Percentiles rank a stretch among this genome's conserved stretches.
phyloP scores from a whole-genome alignment of 2,329 filamentous ascomycete genomes.

The Fusarium multiceps region DNA sequence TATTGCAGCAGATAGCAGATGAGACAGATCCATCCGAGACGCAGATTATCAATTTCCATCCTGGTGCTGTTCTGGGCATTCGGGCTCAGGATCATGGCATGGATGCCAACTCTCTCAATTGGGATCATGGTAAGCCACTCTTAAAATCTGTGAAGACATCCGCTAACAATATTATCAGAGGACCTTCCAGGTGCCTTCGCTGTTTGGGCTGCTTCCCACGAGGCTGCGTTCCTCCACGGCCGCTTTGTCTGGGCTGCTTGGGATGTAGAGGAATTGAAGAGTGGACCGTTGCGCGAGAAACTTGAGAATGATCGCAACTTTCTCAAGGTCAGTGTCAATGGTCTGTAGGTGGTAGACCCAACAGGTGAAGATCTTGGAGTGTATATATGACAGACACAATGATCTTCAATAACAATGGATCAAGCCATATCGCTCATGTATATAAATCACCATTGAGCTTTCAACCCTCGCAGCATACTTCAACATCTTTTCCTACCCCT shows the following conservation, averaged over 20 bases:
- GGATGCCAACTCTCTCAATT: not conserved
- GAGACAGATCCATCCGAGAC: not conserved
- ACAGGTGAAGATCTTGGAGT: too few species aligned
- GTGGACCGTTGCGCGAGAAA: not conserved
- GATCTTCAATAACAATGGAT: too few species aligned
- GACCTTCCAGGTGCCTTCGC: not conserved
- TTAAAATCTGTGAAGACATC: accelerated
- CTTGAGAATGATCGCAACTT: not conserved
- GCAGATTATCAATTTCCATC: not conserved
- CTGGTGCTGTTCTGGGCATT: not conserved
- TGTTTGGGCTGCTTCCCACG: not conserved
- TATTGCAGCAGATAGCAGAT: not conserved
- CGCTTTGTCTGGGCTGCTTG: constrained; percentile 2
- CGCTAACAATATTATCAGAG: not conserved
- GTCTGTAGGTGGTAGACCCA: too few species aligned
- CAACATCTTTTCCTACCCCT: too few species aligned
- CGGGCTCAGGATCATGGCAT: not conserved
- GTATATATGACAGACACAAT: too few species aligned
- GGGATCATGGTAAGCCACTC: not conserved
- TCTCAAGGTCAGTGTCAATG: not conserved
- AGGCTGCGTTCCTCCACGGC: not conserved
- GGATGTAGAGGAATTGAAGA: not conserved
- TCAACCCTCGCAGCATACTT: too few species aligned
- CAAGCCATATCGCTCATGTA: too few species aligned
- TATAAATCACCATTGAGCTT: too few species aligned